A percentile compares a stretch with the other conserved stretches of the same genome.
Evolutionary conservation across 306 rosid genomes (phyloP).

Genomic region (Alnus rubra): DNA sequence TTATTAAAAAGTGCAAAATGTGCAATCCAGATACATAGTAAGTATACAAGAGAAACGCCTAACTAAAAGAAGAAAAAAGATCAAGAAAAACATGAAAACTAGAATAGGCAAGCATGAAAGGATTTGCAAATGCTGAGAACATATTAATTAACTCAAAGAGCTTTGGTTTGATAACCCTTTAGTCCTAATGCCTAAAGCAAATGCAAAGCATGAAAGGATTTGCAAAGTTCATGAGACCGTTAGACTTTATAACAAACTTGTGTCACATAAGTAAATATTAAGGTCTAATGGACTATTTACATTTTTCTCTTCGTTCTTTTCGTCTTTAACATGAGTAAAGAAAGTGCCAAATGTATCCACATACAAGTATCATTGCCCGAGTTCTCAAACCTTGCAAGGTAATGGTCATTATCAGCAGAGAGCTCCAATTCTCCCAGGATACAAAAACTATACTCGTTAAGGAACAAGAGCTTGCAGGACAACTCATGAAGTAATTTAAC

Average conservation of each 20-base stretch:
- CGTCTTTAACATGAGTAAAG: neutral
- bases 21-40: too few relatives aligned
- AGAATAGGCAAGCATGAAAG: too few relatives aligned
- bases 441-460: conserved; percentile 51
- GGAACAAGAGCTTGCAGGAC: conserved; percentile 40
- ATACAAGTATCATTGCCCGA: conserved; percentile 29
- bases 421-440: conserved; percentile 48
- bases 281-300: conserved; percentile 8
- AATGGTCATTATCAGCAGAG: conserved; percentile 44
- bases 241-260: neutral
- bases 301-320: neutral
- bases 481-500: conserved; percentile 13
- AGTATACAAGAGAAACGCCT: too few relatives aligned
- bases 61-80: too few relatives aligned
- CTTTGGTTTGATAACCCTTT: neutral
- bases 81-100: too few relatives aligned
- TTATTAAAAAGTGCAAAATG: too few relatives aligned
- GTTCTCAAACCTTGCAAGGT: conserved; percentile 52
- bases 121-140: neutral
- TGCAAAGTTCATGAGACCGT: conserved; percentile 2
- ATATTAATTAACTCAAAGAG: neutral
- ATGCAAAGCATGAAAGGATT: conserved; percentile 3
- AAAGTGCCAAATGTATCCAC: neutral
- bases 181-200: neutral
- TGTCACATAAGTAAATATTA: neutral